Evolutionary conservation across 139 green algal species (phyloP), one percentile per base, ranked within the genome.

Genomic region (Astrephomene gubernaculifera): DNA sequence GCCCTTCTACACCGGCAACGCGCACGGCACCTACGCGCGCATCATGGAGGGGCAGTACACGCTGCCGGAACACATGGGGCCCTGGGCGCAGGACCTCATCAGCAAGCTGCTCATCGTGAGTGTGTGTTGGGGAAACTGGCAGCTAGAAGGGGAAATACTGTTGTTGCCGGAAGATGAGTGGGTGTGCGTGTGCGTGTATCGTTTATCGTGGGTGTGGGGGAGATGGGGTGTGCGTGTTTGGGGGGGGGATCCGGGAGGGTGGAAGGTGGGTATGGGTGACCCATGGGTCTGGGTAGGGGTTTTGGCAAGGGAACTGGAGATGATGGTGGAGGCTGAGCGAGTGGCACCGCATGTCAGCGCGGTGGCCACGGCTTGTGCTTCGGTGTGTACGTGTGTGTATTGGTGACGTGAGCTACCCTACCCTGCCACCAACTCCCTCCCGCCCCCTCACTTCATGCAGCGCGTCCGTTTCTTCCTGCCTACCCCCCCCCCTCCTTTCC

Each of bases 1-100:
- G 27, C 94, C 94, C 45, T 96, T 96, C 80, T 94, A 91, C 85
- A 90, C 94, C 35, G 89, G 94, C 25, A 92, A 96, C 74, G 78
- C 90, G 61, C 63, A 76, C n/a, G 71, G 74, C 2, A 79, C 76
- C n/a, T 88, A 81, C 72, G 35, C 27, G 31, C 67, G 89, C 36
- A 91, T 94, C 53, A 44, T 94, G 31, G 27, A 2, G 2, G 83
- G 78, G n/a, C n/a, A 71, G 29, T 60, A 93, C 17, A 61, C 35
- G 6, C 90, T 91, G 25, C 83, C 83, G 1, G 8, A 31, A 22
- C 45, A 88, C 35, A 88, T 94, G 10, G 88, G 87, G 29, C 38
- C 71, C 8, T 83, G 53, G 17, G 87, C 76, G 4, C 31, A 71
- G 21, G 91, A 95, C 68, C 87, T 96, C 22, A 88, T 90, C 38